Evolutionary conservation across 2,329 filamentous ascomycete species (phyloP), one percentile per base, ranked within the genome.

Genomic region (Aspergillus sp.): DNA sequence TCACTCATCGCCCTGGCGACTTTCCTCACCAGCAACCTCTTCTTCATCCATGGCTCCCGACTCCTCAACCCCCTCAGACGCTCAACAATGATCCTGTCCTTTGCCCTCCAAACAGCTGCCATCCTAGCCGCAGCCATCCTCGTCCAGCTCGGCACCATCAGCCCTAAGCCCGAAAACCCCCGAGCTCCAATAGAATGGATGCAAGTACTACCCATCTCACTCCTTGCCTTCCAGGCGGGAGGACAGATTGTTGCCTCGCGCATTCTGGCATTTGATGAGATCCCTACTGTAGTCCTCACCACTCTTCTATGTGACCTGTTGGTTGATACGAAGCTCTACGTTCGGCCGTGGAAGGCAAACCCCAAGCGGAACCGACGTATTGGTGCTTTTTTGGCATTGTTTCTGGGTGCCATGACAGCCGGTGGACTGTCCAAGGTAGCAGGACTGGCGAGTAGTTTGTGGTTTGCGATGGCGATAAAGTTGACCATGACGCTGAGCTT

Each of bases 241-340:
- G 68, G 68, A 0, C 68, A 71, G 45, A 68, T 70, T 19, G 58
- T 59, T 9, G 56, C 67, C 1, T 67, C 65, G 1, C 59, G 68
- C 1, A 52, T 68, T 6, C 52, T 71, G 6, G 52, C 53, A 2
- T 51, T 65, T 11, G 60, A 69, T 31, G 68, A 71, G 45, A 60
- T 71, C 13, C 68, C 68, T 0, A 71, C 67, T 0, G 62, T 70
- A 3, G 68, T 71, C 6, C 52, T 71, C 9, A 71, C 68, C 1
- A 65, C 65, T 2, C 46, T 70, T 4, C 56, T 68, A 6, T 67
- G 64, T 43, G 68, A 71, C 46, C 51, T 70, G 6, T 51, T 68
- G 6, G 58, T 65, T 9, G 68, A 71, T 40, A 56, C 54, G 10
- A 54, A 58, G 6, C 37, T 67, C 13, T 47, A 53, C 7, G 49